Evolutionary conservation across 2,329 filamentous ascomycete species (phyloP), one percentile per base, ranked within the genome.

Genomic region (Talaromyces pinophilus): DNA sequence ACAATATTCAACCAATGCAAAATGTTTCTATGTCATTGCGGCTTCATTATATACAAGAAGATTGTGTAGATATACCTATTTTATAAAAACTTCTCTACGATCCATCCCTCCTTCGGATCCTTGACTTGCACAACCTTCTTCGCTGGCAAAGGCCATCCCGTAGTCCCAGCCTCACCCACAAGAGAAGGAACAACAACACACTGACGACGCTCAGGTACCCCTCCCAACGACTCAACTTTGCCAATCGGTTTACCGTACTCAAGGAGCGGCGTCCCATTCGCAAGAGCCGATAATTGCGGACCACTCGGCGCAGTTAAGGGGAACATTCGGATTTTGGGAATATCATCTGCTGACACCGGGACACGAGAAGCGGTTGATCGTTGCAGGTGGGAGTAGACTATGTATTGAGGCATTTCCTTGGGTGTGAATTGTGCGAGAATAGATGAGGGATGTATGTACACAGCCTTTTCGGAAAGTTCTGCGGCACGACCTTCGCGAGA

Each of bases 231-330:
- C 69, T 85, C 82, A 15, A 91, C 86, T 82, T 95, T 93, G 71
- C 95, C 95, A 75, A 97, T 89, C 0, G 95, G 94, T 81, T 98
- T 98, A 3, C 92, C 92, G 71, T 94, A 93, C 44, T 87, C 87
- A 25, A 98, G 78, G 63, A 99, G 81, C 59, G 93, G 92, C 13
- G 95, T 98, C 0, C 91, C 92, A 75, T 92, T 90, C 5, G 93
- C 92, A 64, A 98, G 82, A 1, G 87, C 88, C 3, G 91, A 87
- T 5, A 99, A 84, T 76, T 96, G 91, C 2, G 86, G 85, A 1
- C 88, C 90, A 17, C 88, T 91, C 6, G 96, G 83, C 33, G 93
- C 87, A 2, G 93, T 94, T 22, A 99, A 84, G 3, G 94, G 87
- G 75, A 94, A 91, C 91, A 99, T 96, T 52, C 95, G 83, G 35